Evolutionary conservation across 1,139 yeast species (phyloP).

Genomic region (Yamadazyma atmosphaerica): DNA sequence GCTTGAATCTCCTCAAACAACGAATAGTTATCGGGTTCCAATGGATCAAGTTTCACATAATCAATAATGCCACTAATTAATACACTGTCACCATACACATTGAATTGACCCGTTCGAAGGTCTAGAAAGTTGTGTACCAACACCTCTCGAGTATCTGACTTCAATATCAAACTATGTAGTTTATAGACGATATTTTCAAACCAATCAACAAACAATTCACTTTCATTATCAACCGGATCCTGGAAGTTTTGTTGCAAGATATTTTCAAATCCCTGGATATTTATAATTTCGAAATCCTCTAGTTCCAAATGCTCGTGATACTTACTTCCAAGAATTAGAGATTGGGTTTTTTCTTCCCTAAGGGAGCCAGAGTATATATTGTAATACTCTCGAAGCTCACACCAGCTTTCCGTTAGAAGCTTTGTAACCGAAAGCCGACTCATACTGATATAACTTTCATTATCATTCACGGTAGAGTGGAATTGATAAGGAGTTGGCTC

Average conservation of each 20-base stretch:
- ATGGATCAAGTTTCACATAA: constrained; percentile 29
- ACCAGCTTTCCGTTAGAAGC: constrained; percentile 49
- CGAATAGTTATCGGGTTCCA: constrained; percentile 17
- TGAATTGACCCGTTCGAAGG: constrained; percentile 23
- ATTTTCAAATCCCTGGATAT: constrained; percentile 21
- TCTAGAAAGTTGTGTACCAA: constrained; percentile 55
- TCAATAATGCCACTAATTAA: constrained; percentile 68
- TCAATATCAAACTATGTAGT: constrained; percentile 36
- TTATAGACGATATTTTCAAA: constrained; percentile 30
- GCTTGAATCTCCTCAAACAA: constrained; percentile 27
- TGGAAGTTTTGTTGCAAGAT: constrained; percentile 4
- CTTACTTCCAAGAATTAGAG: constrained; percentile 39
- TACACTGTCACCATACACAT: constrained; percentile 24
- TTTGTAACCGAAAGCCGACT: constrained; percentile 50
- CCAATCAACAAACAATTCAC: constrained; percentile 35
- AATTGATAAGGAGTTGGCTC: constrained; percentile 26
- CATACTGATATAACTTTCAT: constrained; percentile 22
- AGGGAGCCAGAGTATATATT: constrained; percentile 40
- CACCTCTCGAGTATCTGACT: constrained; percentile 61
- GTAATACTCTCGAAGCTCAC: constrained; percentile 50
- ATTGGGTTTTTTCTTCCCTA: constrained; percentile 22
- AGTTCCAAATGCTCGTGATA: constrained; percentile 46
- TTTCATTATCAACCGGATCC: constrained; percentile 19
- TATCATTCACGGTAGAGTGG: constrained; percentile 24
- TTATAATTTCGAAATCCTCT: constrained; percentile 34